Evolutionary conservation across 1,284 basidiomycete species (phyloP).

Genomic region (Anthracocystis setariae): DNA sequence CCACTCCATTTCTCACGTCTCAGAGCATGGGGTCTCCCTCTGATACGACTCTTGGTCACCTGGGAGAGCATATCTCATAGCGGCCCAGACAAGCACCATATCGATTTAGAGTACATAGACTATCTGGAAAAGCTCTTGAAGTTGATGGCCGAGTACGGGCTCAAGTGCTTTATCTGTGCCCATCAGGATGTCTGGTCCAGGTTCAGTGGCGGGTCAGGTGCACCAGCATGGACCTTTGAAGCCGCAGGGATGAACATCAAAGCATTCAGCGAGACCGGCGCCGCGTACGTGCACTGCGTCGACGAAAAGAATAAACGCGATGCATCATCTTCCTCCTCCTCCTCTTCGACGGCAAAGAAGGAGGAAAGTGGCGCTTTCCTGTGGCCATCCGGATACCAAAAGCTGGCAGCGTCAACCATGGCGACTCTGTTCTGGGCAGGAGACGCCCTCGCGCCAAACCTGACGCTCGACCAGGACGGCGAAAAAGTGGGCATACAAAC

Average conservation of each 20-base stretch:
- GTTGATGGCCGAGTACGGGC: conserved; percentile 81
- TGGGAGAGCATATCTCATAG: conserved; percentile 96
- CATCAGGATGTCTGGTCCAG: conserved; percentile 85
- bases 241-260: conserved; percentile 54
- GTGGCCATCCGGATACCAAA: conserved; percentile 67
- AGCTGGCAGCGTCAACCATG: conserved; percentile 68
- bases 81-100: conserved; percentile 69
- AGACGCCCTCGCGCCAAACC: conserved; percentile 80
- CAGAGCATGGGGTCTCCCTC: conserved; percentile 67
- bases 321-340: too few species aligned
- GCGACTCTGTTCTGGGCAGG: conserved; percentile 68
- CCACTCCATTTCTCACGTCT: conserved; percentile 64
- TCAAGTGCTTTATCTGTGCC: conserved; percentile 79
- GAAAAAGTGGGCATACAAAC: conserved; percentile 73
- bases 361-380: conserved; percentile 62
- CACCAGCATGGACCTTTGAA: conserved; percentile 74
- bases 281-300: conserved; percentile 60
- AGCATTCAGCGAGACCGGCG: conserved; percentile 52
- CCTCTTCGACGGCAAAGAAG: conserved; percentile 3
- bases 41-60: conserved; percentile 78
- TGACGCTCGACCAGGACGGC: conserved; percentile 23
- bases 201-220: conserved; percentile 80
- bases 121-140: conserved; percentile 81
- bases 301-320: conserved; percentile 29
- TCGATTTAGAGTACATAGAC: conserved; percentile 85